Conservation (phyloP, 75 land plant genomes). For the Cryptomeria japonica region DNA sequence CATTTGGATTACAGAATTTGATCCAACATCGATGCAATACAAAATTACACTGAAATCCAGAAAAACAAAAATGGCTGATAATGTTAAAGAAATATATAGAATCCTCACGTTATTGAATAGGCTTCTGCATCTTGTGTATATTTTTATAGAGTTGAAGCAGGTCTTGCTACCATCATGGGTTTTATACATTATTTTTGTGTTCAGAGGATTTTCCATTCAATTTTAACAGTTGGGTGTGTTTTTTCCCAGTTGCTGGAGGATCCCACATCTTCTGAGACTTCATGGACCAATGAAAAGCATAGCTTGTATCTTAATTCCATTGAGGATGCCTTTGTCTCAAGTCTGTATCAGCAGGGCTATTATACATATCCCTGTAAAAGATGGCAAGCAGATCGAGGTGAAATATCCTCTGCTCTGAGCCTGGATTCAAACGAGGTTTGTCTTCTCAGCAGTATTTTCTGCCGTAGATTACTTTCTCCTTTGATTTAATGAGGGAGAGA, state of each 20-base stretch:
- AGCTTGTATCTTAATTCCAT: slow-evolving; percentile 9
- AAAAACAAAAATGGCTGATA: too few relatives aligned
- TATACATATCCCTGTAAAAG: slow-evolving; percentile 1
- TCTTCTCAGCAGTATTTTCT: background rate
- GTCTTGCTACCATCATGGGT: too few relatives aligned
- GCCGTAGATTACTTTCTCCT: background rate
- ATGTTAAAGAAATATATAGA: too few relatives aligned
- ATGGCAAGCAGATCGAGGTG: background rate
- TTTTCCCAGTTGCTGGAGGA: background rate
- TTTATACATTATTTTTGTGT: background rate
- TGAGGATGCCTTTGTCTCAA: background rate
- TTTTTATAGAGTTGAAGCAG: too few relatives aligned
- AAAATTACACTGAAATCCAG: too few relatives aligned
- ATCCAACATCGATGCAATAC: too few relatives aligned
- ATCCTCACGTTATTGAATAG: too few relatives aligned
- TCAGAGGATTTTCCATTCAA: background rate
- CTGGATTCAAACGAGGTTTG: slow-evolving; percentile 1
- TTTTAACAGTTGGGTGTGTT: background rate
- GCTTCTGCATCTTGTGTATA: too few relatives aligned
- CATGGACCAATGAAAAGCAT: slow-evolving; percentile 6
- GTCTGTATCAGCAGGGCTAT: background rate
- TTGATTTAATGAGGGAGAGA: background rate
- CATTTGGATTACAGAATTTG: too few relatives aligned
- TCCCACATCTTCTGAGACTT: background rate
- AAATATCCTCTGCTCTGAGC: background rate